Conservation (phyloP, 2,329 filamentous ascomycete species). For the Ophiostoma australiae region DNA sequence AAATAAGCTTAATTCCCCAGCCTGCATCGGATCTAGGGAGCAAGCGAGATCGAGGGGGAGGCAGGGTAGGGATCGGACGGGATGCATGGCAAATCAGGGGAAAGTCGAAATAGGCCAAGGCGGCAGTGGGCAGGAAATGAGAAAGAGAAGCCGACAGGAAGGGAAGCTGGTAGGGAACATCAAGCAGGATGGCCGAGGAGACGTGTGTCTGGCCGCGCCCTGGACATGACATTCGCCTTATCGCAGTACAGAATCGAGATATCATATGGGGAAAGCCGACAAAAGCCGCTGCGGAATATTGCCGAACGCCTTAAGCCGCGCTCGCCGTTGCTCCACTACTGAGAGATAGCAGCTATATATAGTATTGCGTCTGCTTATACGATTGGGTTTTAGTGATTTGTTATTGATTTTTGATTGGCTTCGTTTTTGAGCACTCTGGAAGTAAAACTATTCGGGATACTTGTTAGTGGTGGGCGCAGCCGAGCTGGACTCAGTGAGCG, state of each 20-base stretch:
- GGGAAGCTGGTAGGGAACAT: neutral
- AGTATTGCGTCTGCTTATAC: neutral
- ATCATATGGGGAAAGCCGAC: slow-evolving; percentile 13
- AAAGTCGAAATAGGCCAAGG: neutral
- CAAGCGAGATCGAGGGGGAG: neutral
- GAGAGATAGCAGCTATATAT: neutral
- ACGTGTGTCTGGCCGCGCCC: neutral
- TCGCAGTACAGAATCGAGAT: neutral
- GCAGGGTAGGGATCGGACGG: neutral
- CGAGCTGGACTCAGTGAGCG: too few species aligned
- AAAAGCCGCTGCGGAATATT: slow-evolving; percentile 16
- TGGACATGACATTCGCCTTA: neutral
- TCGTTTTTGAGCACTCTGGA: too few species aligned
- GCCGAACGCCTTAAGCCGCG: neutral
- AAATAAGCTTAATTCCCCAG: neutral
- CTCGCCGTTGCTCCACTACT: neutral
- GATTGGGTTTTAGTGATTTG: too few species aligned
- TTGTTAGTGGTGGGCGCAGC: too few species aligned
- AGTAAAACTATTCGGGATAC: too few species aligned
- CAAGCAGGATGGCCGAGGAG: neutral
- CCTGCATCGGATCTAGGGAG: neutral
- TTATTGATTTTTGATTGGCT: too few species aligned
- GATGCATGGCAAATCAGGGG: neutral
- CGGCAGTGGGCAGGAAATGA: neutral
- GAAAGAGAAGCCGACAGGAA: neutral